These are phyloP conservation scores for Podospora fimiseda DNA, from an alignment of 495 filamentous ascomycete genomes.

Conservation along the genomic window DNA sequence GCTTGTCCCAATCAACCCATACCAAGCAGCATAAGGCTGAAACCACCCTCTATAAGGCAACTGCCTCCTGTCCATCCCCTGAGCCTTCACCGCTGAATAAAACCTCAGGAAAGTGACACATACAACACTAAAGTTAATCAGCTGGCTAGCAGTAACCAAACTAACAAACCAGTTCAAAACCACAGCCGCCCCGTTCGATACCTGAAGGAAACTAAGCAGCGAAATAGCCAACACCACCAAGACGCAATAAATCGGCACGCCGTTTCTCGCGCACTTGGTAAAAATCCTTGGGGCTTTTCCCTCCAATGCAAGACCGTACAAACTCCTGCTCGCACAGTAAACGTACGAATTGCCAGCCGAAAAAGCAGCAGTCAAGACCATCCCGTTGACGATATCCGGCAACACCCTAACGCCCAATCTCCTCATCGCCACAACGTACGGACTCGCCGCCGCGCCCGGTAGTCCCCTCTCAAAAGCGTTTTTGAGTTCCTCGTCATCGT, in stretches of 20 bases:
- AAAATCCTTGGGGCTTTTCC: slow-evolving; percentile 61
- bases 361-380: slow-evolving; percentile 68
- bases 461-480: slow-evolving; percentile 46
- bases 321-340: slow-evolving; percentile 69
- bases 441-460: slow-evolving; percentile 63
- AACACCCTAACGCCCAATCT: slow-evolving; percentile 59
- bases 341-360: slow-evolving; percentile 82
- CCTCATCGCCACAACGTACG: slow-evolving; percentile 86
- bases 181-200: slow-evolving; percentile 58
- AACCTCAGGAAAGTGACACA: slow-evolving; percentile 69
- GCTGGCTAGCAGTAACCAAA: slow-evolving; percentile 62
- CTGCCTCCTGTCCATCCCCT: slow-evolving; percentile 56
- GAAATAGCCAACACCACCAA: slow-evolving; percentile 54
- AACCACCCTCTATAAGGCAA: slow-evolving; percentile 60
- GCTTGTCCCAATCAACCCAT: slow-evolving; percentile 53
- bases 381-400: slow-evolving; percentile 74
- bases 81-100: slow-evolving; percentile 58
- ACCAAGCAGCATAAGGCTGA: slow-evolving; percentile 68
- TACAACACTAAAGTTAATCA: slow-evolving; percentile 71
- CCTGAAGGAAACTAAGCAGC: slow-evolving; percentile 65
- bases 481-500: slow-evolving; percentile 46
- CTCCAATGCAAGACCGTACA: slow-evolving; percentile 69
- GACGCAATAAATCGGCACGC: slow-evolving; percentile 60
- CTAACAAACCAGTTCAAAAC: slow-evolving; percentile 74
- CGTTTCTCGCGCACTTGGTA: slow-evolving; percentile 51